phyloP scores from a whole-genome alignment of 2,329 filamentous ascomycete species.

The Alternaria arborescens region DNA sequence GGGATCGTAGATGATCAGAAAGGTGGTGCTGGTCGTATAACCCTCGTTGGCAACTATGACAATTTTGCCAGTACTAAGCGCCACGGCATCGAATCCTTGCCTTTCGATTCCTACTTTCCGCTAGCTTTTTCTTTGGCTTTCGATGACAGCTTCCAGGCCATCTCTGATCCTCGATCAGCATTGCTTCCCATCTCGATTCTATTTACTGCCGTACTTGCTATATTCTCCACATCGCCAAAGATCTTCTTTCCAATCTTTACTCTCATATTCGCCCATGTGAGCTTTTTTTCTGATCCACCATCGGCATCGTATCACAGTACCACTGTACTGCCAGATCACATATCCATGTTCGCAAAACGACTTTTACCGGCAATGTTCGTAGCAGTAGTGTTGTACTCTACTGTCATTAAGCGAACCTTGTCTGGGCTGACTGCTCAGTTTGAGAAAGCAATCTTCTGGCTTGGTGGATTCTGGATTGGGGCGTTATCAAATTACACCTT shows the following conservation, averaged over 20 bases:
- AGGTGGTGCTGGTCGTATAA: conserved; percentile 83
- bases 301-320: conserved; percentile 61
- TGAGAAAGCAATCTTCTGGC: conserved; percentile 88
- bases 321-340: conserved; percentile 59
- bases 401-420: conserved; percentile 78
- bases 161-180: conserved; percentile 77
- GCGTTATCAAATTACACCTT: conserved; percentile 94
- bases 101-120: conserved; percentile 88
- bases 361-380: conserved; percentile 87
- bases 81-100: conserved; percentile 77
- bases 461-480: conserved; percentile 89
- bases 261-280: conserved; percentile 86
- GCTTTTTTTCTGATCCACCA: conserved; percentile 86
- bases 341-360: conserved; percentile 72
- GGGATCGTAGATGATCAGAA: conserved; percentile 73
- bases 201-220: conserved; percentile 75
- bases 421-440: conserved; percentile 77
- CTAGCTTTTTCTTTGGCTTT: conserved; percentile 80
- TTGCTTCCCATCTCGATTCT: conserved; percentile 79
- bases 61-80: conserved; percentile 68
- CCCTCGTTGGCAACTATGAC: conserved; percentile 71
- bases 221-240: conserved; percentile 78
- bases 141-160: conserved; percentile 69
- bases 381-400: conserved; percentile 83
- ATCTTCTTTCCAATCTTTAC: conserved; percentile 85